Evolutionary conservation across 768 basidiomycete species (phyloP), one percentile per base, ranked within the genome.

Genomic region (Gloeostereum incarnatum): DNA sequence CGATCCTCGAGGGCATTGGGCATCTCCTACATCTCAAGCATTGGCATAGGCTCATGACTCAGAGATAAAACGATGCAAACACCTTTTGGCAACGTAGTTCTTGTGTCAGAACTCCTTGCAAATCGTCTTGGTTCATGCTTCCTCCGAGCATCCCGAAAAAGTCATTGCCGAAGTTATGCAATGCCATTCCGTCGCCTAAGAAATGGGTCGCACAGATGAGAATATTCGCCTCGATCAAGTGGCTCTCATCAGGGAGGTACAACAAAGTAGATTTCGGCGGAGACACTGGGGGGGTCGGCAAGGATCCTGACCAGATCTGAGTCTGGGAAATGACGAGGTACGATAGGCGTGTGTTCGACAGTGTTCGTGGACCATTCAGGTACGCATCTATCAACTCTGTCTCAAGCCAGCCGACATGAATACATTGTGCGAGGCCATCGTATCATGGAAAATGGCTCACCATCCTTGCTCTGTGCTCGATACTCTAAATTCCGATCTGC

Each of bases 101-200:
- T n/a, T n/a, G n/a, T n/a, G n/a, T n/a, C n/a, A n/a, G n/a, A n/a
- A n/a, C n/a, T n/a, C n/a, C n/a, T n/a, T n/a, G n/a, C n/a, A n/a
- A n/a, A n/a, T n/a, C n/a, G 11, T 34, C 33, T 4, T n/a, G 14
- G 11, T 17, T 4, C 3, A 17, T 13, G 33, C 4, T 17, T 11
- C 21, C 19, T 20, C 33, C 33, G n/a, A 89, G 61, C 3, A 90
- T 60, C 13, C 60, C 55, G 53, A 89, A 81, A 51, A 90, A 78
- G 46, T 89, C 83, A 54, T 87, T 86, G 18, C 82, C 84, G 44
- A 81, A 83, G 42, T 73, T 68, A 57, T 90, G 86, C 13, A 90
- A 66, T 1, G 86, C 82, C 79, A 89, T 88, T 16, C 89, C 89
- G 52, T 92, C 89, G 14, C 86, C 87, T 33, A 90, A 56, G 55